Conservation (phyloP, 352 stramenopile genomes). For the Peronospora farinosa region DNA sequence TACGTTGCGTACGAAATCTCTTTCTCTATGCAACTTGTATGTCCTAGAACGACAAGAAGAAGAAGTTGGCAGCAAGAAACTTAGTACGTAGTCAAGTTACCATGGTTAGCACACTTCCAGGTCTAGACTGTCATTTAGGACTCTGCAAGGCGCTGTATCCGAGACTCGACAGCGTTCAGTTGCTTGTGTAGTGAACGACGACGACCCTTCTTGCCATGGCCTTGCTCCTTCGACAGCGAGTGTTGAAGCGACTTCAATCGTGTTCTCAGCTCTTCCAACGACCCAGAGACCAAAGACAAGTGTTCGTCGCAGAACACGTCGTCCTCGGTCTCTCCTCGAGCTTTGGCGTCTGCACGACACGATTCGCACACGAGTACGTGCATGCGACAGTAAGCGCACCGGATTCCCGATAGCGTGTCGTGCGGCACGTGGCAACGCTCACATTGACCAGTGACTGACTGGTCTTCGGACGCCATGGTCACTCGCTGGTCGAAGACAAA, state of each 20-base stretch:
- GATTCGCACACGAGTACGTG: slow-evolving; percentile 67
- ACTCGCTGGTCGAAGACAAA: slow-evolving; percentile 85
- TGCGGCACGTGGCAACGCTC: slow-evolving; percentile 49
- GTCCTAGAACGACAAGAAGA: slow-evolving; percentile 3
- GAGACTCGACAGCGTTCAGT: slow-evolving; percentile 52
- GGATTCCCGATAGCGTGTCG: slow-evolving; percentile 54
- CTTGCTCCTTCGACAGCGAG: slow-evolving; percentile 30
- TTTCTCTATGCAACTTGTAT: slow-evolving; percentile 1
- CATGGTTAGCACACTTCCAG: neutral
- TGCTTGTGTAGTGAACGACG: slow-evolving; percentile 78
- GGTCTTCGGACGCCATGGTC: slow-evolving; percentile 48
- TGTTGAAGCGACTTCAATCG: slow-evolving; percentile 30
- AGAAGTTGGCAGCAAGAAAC: neutral
- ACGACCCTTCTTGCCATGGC: slow-evolving; percentile 52
- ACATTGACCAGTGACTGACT: slow-evolving; percentile 58
- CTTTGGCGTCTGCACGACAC: slow-evolving; percentile 24
- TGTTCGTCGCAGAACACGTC: slow-evolving; percentile 60
- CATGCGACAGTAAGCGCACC: slow-evolving; percentile 73
- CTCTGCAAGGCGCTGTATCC: slow-evolving; percentile 40
- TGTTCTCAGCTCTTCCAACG: slow-evolving; percentile 30
- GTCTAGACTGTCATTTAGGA: slow-evolving; percentile 1
- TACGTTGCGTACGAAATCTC: slow-evolving; percentile 4
- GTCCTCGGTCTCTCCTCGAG: slow-evolving; percentile 19
- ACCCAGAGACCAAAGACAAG: slow-evolving; percentile 40
- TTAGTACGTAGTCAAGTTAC: slow-evolving; percentile 10